A percentile compares a stretch with the other conserved stretches of the same genome.
Evolutionary conservation across 2,329 filamentous ascomycete species (phyloP).

Genomic region (Xylariaceae sp.): DNA sequence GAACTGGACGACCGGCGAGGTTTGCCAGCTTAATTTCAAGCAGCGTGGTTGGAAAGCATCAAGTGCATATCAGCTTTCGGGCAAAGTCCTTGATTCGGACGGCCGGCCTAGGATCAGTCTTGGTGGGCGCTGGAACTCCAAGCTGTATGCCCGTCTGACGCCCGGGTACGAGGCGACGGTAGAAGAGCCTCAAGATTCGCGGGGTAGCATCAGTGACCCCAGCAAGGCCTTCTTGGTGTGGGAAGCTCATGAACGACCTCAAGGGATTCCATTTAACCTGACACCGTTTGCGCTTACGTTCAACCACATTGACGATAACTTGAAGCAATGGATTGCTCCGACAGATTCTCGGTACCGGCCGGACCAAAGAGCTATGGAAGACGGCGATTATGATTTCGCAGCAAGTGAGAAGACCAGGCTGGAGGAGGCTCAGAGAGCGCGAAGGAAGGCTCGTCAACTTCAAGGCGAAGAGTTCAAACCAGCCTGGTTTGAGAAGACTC

Average conservation of each 20-base stretch:
- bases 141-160: constrained; percentile 88
- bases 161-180: constrained; percentile 80
- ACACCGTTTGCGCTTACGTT: constrained; percentile 94
- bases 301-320: constrained; percentile 84
- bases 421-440: constrained; percentile 83
- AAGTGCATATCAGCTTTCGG: constrained; percentile 82
- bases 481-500: constrained; percentile 75
- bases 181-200: constrained; percentile 47
- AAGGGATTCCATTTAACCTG: constrained; percentile 90
- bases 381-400: constrained; percentile 92
- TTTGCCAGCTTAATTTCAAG: constrained; percentile 90
- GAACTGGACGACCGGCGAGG: constrained; percentile 93
- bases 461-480: constrained; percentile 78
- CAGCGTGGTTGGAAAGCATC: constrained; percentile 92
- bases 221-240: constrained; percentile 85
- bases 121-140: constrained; percentile 95
- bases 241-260: constrained; percentile 78
- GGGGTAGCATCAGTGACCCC: constrained; percentile 57
- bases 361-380: constrained; percentile 97
- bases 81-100: constrained; percentile 74
- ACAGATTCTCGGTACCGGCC: constrained; percentile 91
- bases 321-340: constrained; percentile 73
- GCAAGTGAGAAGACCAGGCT: constrained; percentile 91
- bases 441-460: constrained; percentile 67
- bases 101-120: constrained; percentile 85